Percentiles rank a stretch among this genome's conserved stretches.
phyloP scores from a whole-genome alignment of 176 grass and related monocot species.

The Aegilops longissima region DNA sequence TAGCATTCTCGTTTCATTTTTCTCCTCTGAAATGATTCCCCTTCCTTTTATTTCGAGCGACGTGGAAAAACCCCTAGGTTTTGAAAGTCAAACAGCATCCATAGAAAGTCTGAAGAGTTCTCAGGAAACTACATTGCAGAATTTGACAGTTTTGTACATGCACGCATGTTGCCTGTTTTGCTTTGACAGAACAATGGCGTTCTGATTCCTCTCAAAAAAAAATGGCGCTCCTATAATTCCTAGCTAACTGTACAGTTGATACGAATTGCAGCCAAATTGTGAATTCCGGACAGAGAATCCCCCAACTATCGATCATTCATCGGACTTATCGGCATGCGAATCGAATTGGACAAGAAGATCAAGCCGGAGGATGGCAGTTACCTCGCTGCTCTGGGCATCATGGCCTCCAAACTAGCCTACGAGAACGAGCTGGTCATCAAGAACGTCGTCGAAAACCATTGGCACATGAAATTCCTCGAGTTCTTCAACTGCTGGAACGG shows the following conservation, averaged over 20 bases:
- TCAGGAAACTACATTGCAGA: not conserved
- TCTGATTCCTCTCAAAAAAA: no score
- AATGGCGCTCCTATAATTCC: not conserved
- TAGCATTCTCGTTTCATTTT: not conserved
- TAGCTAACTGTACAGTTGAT: not conserved
- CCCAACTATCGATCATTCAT: conserved; percentile 53
- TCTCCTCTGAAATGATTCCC: not conserved
- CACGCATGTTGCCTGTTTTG: not conserved
- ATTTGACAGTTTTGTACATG: not conserved
- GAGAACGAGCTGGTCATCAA: conserved; percentile 60
- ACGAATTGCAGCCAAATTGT: conserved; percentile 38
- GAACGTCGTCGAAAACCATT: conserved; percentile 33
- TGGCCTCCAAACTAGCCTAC: conserved; percentile 83
- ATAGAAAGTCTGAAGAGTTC: not conserved
- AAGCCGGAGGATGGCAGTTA: conserved; percentile 39
- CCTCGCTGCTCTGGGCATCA: conserved; percentile 57
- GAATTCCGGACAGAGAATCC: conserved; percentile 43
- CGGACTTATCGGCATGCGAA: conserved; percentile 54
- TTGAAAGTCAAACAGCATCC: not conserved
- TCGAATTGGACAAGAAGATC: conserved; percentile 67
- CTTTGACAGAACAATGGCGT: not conserved
- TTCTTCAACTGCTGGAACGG: conserved; percentile 93
- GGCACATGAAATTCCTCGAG: conserved; percentile 78
- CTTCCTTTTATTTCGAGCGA: not conserved
- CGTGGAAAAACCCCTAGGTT: not conserved